Base-by-base conservation (phyloP, 164 flowering plant genomes). In the Warburgia ugandensis region DNA sequence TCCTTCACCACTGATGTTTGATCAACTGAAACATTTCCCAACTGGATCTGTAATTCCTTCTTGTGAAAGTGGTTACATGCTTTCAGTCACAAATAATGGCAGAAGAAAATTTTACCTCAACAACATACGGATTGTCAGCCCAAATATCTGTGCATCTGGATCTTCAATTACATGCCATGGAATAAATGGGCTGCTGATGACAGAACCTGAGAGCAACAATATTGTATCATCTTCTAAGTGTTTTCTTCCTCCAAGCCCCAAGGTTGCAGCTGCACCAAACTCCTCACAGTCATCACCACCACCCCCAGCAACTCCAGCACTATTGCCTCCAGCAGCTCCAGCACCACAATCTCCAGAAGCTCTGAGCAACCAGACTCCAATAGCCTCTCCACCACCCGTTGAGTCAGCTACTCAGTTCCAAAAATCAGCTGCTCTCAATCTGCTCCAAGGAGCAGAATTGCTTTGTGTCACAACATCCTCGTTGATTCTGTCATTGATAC, bases 131-230 rank as follows among this genome's bases (percentile, higher is more conserved):
- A 42, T 91, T 41, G 51, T 70, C 29, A 81, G 82, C 49, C 92
- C 94, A 2, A 76, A 91, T 40, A 63, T 91, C 16, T 91, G 96
- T 62, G 62, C 63, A 5, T 43, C 52, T 0, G 82, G 84, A n/a
- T 60, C 73, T 39, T 66, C 83, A 2, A 68, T 91, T 48, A 67
- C 84, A 38, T 91, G 97, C 59, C 96, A 91, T 62, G 97, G 96
- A 43, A 71, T 91, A n/a, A 79, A 83, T 35, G 80, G 77, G 1
- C 77, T 80, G 17, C 36, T 82, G 39, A 21, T 21, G n/a, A 17
- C 53, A 27, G 45, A n/a, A 27, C 25, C 51, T 36, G 53, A 38
- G n/a, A 40, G 23, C 2, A 64, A 49, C 45, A 17, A 39, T 26
- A 56, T 66, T 17, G 6, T 12, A 6, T 45, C 47, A 36, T 27